Conservation (phyloP, 176 grass and related monocot species). For the Zea luxurians region DNA sequence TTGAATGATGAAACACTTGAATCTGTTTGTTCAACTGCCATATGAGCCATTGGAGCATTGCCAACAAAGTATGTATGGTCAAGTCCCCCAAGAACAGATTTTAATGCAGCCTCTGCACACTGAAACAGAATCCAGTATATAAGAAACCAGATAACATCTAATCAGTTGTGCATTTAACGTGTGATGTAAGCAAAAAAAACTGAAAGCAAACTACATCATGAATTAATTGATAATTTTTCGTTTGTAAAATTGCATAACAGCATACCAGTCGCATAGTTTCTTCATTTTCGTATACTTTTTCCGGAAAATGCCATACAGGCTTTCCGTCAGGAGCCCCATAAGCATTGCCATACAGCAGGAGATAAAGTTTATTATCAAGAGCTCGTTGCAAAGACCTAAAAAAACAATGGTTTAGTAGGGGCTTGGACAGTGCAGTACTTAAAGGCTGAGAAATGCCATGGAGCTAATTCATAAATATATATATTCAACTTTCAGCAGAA, state of each 20-base stretch:
- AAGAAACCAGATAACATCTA: constrained; percentile 8
- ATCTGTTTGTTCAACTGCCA: constrained; percentile 56
- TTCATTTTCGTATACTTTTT: constrained; percentile 94
- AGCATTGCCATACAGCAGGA: constrained; percentile 72
- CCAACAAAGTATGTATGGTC: constrained; percentile 90
- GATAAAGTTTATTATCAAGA: constrained; percentile 89
- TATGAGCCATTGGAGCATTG: constrained; percentile 96
- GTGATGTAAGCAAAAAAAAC: constrained; percentile 3
- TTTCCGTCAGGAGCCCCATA: constrained; percentile 64
- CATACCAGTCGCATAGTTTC: constrained; percentile 73
- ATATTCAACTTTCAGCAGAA: constrained; percentile 7
- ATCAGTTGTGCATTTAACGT: not conserved
- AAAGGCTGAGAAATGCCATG: constrained; percentile 1
- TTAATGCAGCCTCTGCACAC: constrained; percentile 91
- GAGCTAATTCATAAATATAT: not conserved
- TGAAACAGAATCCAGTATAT: constrained; percentile 37
- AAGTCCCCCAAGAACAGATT: constrained; percentile 77
- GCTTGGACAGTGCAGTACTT: not conserved
- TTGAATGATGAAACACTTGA: constrained; percentile 51
- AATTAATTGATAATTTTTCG: not conserved
- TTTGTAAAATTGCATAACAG: not conserved
- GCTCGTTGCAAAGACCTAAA: constrained; percentile 85
- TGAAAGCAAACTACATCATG: constrained; percentile 17
- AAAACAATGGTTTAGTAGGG: constrained; percentile 19
- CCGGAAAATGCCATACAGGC: constrained; percentile 89